Percentiles rank a stretch among this genome's conserved stretches.
phyloP scores from a whole-genome alignment of 768 basidiomycete species.

The Crepidotus variabilis region DNA sequence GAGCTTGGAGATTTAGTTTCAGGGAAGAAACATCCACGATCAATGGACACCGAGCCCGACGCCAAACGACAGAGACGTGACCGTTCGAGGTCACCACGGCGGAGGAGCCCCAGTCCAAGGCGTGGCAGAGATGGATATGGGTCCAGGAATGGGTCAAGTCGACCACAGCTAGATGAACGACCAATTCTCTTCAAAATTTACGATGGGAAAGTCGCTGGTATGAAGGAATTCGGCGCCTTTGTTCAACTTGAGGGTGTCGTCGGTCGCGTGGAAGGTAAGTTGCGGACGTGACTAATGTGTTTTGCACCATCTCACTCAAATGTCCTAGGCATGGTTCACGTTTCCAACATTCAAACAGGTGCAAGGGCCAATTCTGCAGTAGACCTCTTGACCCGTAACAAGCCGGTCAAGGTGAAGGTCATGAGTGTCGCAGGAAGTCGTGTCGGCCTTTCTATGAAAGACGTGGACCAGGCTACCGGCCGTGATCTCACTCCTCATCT shows the following conservation, averaged over 20 bases:
- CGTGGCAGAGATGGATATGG: constrained; percentile 44
- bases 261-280: constrained; percentile 85
- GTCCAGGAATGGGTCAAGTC: constrained; percentile 32
- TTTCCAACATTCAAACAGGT: constrained; percentile 86
- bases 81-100: constrained; percentile 44
- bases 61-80: constrained; percentile 33
- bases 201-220: constrained; percentile 73
- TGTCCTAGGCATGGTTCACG: constrained; percentile 87
- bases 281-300: neutral
- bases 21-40: constrained; percentile 48
- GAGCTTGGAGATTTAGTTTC: constrained; percentile 90
- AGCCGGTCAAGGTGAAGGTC: constrained; percentile 92
- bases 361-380: constrained; percentile 82
- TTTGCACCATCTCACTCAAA: constrained; percentile 6
- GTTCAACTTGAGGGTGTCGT: constrained; percentile 82
- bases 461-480: constrained; percentile 90
- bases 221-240: constrained; percentile 97
- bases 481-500: constrained; percentile 93
- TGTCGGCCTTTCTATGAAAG: constrained; percentile 92
- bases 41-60: constrained; percentile 38
- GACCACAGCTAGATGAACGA: constrained; percentile 61
- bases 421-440: constrained; percentile 86
- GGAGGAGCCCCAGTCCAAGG: constrained; percentile 56
- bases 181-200: constrained; percentile 96
- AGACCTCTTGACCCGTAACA: constrained; percentile 82